Base-by-base conservation (phyloP, 805 yeast genomes). In the Jamesozyma spencerorum region DNA sequence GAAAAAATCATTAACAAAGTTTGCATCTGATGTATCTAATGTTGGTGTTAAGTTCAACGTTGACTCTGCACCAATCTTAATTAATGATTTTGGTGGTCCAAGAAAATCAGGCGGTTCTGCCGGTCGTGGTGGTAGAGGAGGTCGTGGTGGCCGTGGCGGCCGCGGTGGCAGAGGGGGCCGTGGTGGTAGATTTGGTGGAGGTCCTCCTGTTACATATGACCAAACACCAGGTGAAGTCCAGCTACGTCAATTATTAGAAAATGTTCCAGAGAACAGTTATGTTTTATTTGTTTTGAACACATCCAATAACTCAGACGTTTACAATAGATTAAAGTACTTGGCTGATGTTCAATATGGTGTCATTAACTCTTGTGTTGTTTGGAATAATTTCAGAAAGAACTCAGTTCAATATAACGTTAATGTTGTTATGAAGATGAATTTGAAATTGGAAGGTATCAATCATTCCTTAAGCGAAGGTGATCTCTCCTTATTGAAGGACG, bases 401-500 rank as follows among this genome's bases (percentile, higher is more conserved):
- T 45, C 50, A 22, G 28, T 43, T 33, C 49, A 46, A 34, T 49
- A 49, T 35, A 48, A 51, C 31, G 42, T 41, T n/a, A 49, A 51
- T 40, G 47, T 50, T 19, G 50, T 41, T 5, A 49, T 51, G 51
- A 51, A 51, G 42, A 51, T 51, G 51, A 51, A 51, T 31, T 39
- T 51, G 33, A 51, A 51, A 30, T 34, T 49, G 35, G 34, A 40
- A 26, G 55, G 55, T 41, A 28, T 41, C 24, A 51, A 51, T 27
- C 55, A 51, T 37, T 39, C 51, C n/a, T 40, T 51, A 38, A 19
- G 37, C 24, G 19, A 34, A 18, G 37, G 42, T 11, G 41, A 41
- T 30, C 32, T 43, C 24, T 29, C 40, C 10, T 31, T 44, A 18
- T 34, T 51, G 22, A 48, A 36, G 17, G 55, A 51, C 31, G 31